phyloP scores from a whole-genome alignment of 192 early-diverging fungal genomes.

The Podila epigama region DNA sequence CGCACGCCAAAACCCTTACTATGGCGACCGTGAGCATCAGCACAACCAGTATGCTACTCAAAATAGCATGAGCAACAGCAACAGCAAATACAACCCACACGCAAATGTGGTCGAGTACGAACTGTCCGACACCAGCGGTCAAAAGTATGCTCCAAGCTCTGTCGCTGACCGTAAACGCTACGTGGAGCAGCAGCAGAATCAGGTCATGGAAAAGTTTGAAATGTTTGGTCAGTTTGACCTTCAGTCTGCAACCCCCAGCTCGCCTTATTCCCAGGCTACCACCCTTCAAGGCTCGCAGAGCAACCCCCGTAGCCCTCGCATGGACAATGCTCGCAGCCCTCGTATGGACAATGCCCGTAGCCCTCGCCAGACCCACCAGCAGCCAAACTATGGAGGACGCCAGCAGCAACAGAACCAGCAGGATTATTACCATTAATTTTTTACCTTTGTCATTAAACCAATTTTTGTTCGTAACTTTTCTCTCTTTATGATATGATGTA shows the following conservation, averaged over 20 bases:
- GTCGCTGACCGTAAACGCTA: slow-evolving; percentile 26
- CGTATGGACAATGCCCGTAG: not conserved
- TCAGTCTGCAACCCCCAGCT: not conserved
- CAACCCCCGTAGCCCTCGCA: not conserved
- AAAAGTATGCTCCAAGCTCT: slow-evolving; percentile 3
- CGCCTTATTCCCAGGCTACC: not conserved
- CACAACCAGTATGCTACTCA: no score
- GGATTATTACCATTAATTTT: not conserved
- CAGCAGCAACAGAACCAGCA: not conserved
- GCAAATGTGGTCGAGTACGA: slow-evolving; percentile 32
- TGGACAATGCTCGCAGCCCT: no score
- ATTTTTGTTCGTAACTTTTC: no score
- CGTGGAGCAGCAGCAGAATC: slow-evolving; percentile 29
- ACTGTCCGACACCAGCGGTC: slow-evolving; percentile 17
- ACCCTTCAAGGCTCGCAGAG: not conserved
- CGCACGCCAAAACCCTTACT: not conserved
- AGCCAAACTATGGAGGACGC: not conserved
- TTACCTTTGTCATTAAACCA: no score
- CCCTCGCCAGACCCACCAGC: not conserved
- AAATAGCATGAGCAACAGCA: slow-evolving; percentile 5
- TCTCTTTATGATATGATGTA: no score
- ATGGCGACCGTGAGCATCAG: not conserved
- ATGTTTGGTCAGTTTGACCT: slow-evolving; percentile 4
- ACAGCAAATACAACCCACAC: not conserved
- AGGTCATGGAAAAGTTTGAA: slow-evolving; percentile 21